Evolutionary conservation across 2,329 filamentous ascomycete genomes (phyloP), one percentile per base, ranked within the genome.

Genomic region (Exserohilum rostratum): DNA sequence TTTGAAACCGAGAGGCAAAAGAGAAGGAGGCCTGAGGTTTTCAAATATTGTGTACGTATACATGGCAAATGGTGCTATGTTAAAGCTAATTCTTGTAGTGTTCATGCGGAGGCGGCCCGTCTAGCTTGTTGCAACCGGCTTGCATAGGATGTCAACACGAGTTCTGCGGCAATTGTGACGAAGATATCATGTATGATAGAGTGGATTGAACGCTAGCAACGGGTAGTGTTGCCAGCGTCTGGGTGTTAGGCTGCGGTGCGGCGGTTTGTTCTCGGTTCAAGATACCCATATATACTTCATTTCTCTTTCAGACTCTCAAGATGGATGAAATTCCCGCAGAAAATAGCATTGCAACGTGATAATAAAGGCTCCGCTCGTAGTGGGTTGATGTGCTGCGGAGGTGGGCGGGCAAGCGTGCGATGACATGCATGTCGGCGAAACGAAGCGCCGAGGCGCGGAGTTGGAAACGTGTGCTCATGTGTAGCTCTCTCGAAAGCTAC

Each of bases 401-500:
- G 10, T 18, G 4, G 20, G 40, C 50, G 34, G 40, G 38, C 30
- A 25, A 15, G 45, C 38, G 39, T 38, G 49, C 38, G 44, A 47
- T 47, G 53, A 44, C 51, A 44, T 53, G 39, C 46, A 30, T 50
- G 47, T 57, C 60, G 64, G 65, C 48, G 61, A 65, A 62, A 56
- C 63, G 50, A 61, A 54, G 53, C 58, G 58, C 58, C 68, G 65
- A 58, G 34, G 52, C 48, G 54, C 61, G 58, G 61, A 58, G 65
- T 61, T 59, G 54, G 59, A 60, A 61, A 68, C 63, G 67, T 71
- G 66, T 66, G 57, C 58, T 62, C 63, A 62, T 56, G 29, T n/a
- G 53, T 52, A 66, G 65, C 65, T 65, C 46, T 61, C 44, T 39
- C 55, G 57, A 58, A 42, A 72, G 69, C 68, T 73, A 57, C 62